Conservation (phyloP, 140 eudicot species). For the Senecio squalidus region DNA sequence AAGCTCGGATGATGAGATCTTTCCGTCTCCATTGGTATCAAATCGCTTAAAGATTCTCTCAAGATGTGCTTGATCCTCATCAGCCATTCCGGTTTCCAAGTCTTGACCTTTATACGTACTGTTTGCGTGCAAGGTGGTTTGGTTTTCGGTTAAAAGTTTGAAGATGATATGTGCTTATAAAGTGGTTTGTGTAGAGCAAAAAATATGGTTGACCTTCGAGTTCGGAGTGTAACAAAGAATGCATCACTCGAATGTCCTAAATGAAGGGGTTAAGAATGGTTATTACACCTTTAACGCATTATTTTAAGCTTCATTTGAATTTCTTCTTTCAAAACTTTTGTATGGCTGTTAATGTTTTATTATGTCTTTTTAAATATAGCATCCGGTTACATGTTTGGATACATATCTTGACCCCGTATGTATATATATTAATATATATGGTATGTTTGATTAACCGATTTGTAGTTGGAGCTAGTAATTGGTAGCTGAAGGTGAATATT, state of each 20-base stretch:
- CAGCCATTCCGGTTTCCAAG: slow-evolving; percentile 34
- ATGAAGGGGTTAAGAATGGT: slow-evolving; percentile 11
- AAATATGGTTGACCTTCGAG: slow-evolving; percentile 29
- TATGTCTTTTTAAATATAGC: neutral
- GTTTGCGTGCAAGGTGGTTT: neutral
- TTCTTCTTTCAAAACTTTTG: neutral
- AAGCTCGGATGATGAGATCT: slow-evolving; percentile 70
- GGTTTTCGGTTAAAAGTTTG: slow-evolving; percentile 1
- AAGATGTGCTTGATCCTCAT: slow-evolving; percentile 47
- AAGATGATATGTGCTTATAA: slow-evolving; percentile 24
- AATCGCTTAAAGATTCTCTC: slow-evolving; percentile 81
- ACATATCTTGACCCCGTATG: too few relatives aligned
- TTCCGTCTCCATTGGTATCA: slow-evolving; percentile 77
- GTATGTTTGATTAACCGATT: too few relatives aligned
- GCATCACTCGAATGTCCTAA: slow-evolving; percentile 21
- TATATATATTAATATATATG: too few relatives aligned
- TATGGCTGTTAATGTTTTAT: neutral
- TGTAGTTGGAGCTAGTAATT: too few relatives aligned
- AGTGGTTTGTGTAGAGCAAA: slow-evolving; percentile 2
- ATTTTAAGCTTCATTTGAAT: neutral
- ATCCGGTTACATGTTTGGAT: too few relatives aligned
- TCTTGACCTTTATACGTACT: neutral
- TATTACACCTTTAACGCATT: slow-evolving; percentile 4
- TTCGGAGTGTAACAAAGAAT: slow-evolving; percentile 23
- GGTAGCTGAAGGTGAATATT: too few relatives aligned